phyloP scores from a whole-genome alignment of 768 basidiomycete species.

The Sporobolomyces phaffii region DNA sequence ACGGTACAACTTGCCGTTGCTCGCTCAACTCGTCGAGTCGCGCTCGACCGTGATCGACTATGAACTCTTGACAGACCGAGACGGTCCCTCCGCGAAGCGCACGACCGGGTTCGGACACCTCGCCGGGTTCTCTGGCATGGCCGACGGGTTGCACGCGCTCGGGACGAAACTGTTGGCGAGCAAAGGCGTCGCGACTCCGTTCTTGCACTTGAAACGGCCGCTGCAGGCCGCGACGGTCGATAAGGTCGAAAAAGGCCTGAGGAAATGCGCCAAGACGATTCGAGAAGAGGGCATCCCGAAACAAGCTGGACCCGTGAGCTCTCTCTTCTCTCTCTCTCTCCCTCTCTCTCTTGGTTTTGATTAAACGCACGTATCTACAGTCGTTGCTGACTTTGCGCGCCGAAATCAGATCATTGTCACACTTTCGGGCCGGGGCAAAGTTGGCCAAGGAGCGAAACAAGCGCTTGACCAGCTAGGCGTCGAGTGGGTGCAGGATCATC shows the following conservation, averaged over 20 bases:
- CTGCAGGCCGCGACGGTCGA: constrained; percentile 62
- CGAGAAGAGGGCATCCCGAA: constrained; percentile 56
- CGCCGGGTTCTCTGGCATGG: constrained; percentile 71
- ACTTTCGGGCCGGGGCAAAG: constrained; percentile 64
- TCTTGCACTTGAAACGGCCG: constrained; percentile 74
- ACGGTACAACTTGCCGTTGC: constrained; percentile 71
- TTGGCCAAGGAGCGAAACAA: constrained; percentile 67
- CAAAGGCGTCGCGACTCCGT: constrained; percentile 70
- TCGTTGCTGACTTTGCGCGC: too few species aligned
- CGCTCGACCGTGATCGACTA: constrained; percentile 63
- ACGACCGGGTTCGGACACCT: constrained; percentile 88
- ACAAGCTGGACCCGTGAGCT: constrained; percentile 64
- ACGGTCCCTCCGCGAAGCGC: constrained; percentile 55
- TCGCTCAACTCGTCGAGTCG: constrained; percentile 51
- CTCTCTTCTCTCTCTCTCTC: constrained; percentile 56
- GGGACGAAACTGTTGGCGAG: constrained; percentile 69
- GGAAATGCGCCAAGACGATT: constrained; percentile 58
- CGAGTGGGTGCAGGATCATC: constrained; percentile 54
- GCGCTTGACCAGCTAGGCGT: constrained; percentile 68
- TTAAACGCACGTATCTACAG: too few species aligned
- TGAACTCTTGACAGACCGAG: constrained; percentile 63
- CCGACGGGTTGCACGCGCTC: constrained; percentile 71
- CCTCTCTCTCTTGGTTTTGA: not conserved
- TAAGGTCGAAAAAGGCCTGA: constrained; percentile 56
- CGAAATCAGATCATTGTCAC: constrained; percentile 9